phyloP scores from a whole-genome alignment of 495 filamentous ascomycete species.

The Aspergillus funiculosus region DNA sequence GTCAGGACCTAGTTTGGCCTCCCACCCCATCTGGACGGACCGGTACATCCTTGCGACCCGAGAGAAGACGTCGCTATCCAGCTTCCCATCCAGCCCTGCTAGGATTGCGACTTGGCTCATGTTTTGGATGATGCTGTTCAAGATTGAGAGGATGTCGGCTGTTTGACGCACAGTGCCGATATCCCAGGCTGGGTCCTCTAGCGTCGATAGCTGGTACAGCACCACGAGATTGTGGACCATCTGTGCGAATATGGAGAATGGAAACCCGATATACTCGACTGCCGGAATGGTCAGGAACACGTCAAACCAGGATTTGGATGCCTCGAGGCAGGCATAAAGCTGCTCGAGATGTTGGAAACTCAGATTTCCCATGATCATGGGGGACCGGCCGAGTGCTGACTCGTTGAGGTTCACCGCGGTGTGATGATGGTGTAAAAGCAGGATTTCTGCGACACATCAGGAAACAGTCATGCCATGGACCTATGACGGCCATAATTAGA shows the following conservation, averaged over 20 bases:
- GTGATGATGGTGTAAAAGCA: conserved; percentile 32
- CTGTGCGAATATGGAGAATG: conserved; percentile 35
- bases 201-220: conserved; percentile 38
- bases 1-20: background rate
- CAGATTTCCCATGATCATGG: conserved; percentile 16
- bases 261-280: conserved; percentile 28
- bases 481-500: no score
- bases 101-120: conserved; percentile 1
- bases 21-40: conserved; percentile 5
- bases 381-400: conserved; percentile 24
- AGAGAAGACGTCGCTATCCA: conserved; percentile 5
- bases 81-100: conserved; percentile 1
- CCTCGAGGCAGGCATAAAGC: conserved; percentile 31
- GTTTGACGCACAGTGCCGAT: conserved; percentile 27
- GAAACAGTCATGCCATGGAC: no score
- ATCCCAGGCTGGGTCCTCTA: conserved; percentile 37
- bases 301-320: conserved; percentile 35
- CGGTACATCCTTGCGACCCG: conserved; percentile 3
- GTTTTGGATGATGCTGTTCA: conserved; percentile 14
- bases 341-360: conserved; percentile 30
- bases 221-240: conserved; percentile 36
- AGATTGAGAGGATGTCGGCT: conserved; percentile 23
- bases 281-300: conserved; percentile 30
- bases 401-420: conserved; percentile 44
- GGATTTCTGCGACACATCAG: conserved; percentile 24